phyloP scores from a whole-genome alignment of 176 grass and related monocot species.

The Oryza meyeriana region DNA sequence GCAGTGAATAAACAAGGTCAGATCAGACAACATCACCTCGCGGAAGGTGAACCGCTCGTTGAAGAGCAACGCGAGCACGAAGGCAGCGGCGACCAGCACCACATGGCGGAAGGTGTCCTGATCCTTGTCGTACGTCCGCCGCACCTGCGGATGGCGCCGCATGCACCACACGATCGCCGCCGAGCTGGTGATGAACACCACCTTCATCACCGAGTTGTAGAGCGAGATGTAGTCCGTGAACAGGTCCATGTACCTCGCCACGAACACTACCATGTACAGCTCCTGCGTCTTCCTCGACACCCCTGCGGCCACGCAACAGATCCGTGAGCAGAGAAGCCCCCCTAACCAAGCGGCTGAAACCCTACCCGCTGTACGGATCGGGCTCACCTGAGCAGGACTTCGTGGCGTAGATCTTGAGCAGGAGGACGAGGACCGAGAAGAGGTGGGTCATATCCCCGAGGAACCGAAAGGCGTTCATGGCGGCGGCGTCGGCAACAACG shows the following conservation, averaged over 20 bases:
- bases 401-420: constrained; percentile 99
- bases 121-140: constrained; percentile 80
- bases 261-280: constrained; percentile 86
- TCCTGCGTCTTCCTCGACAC: constrained; percentile 97
- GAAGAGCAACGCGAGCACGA: constrained; percentile 66
- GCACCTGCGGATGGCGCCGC: constrained; percentile 70
- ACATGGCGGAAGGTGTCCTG: constrained; percentile 88
- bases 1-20: background rate
- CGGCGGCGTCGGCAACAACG: background rate
- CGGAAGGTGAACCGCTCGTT: constrained; percentile 73
- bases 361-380: background rate
- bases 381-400: constrained; percentile 87
- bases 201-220: constrained; percentile 94
- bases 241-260: constrained; percentile 85
- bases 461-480: constrained; percentile 91
- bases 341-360: background rate
- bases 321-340: constrained; percentile 5
- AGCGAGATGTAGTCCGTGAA: constrained; percentile 82
- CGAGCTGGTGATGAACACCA: constrained; percentile 80
- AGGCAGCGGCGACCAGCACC: constrained; percentile 30
- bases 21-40: constrained; percentile 52
- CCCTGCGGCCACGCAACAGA: constrained; percentile 45
- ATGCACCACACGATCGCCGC: constrained; percentile 96
- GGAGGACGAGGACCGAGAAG: constrained; percentile 90
- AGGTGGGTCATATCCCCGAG: constrained; percentile 97